Evolutionary conservation across 352 stramenopile species (phyloP), one percentile per base, ranked within the genome.

Genomic region (Phytophthora rubi): DNA sequence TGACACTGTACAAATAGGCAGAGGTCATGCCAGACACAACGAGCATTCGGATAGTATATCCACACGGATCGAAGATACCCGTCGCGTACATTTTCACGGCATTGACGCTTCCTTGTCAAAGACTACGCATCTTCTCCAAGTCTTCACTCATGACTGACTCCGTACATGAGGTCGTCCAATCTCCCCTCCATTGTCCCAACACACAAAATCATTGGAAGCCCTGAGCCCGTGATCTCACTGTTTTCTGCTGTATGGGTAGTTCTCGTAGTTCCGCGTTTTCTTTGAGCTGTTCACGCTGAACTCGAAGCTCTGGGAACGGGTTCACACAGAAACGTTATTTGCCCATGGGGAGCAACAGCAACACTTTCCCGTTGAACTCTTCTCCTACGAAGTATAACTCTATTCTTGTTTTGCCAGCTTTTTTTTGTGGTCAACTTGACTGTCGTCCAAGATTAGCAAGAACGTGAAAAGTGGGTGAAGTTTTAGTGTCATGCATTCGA

Each of bases 281-380:
- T 3, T 65, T 68, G 6, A 82, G 53, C 16, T 73, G 59, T 35
- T 82, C 67, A 9, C 68, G 68, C 6, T 59, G 65, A 9, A 80
- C 62, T 23, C 51, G 6, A 13, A 83, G 52, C 10, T 53, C 54
- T 18, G 71, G 56, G 47, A 75, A 79, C 56, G 71, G 65, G 10
- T 76, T 62, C 18, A 51, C 21, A 37, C 57, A 44, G n/a, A 73
- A 49, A 1, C 57, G 58, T n/a, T 48, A 53, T 55, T 65, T 62
- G 49, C 65, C 64, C 45, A 56, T 60, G 48, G 8, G 2, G n/a
- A 26, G 7, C 39, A 48, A 2, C 39, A 18, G 4, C 4, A 48
- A 42, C 26, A 30, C 4, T 30, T 30, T 30, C 3, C 26, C 26
- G 26, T 30, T 30, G 26, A 30, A 30, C 26, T 30, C 26, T 30